Conservation (phyloP, 768 basidiomycete species). For the Mycena rosella region DNA sequence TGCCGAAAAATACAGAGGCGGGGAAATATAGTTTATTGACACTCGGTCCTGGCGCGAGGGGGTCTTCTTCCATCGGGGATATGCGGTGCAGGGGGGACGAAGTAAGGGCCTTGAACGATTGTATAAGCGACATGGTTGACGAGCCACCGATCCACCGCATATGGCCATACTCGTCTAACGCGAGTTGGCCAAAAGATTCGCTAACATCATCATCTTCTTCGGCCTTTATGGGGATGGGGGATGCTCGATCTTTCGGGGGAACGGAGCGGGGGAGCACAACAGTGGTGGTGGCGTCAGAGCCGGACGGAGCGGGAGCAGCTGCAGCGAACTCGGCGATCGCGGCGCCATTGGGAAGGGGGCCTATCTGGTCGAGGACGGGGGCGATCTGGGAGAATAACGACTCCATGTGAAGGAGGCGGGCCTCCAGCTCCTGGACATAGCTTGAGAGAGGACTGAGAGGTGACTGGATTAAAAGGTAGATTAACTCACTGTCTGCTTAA, state of each 20-base stretch:
- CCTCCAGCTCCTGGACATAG: conserved; percentile 93
- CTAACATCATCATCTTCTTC: conserved; percentile 82
- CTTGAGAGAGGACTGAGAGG: conserved; percentile 47
- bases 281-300: conserved; percentile 53
- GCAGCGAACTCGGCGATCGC: conserved; percentile 48
- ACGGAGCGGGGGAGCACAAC: conserved; percentile 53
- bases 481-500: conserved; percentile 86
- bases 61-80: conserved; percentile 89
- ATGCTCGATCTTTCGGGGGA: conserved; percentile 49
- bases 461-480: conserved; percentile 5
- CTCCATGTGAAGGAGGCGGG: conserved; percentile 90
- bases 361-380: conserved; percentile 81
- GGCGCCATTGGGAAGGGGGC: conserved; percentile 63
- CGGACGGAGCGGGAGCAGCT: conserved; percentile 42
- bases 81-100: conserved; percentile 81
- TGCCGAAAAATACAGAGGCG: conserved; percentile 88
- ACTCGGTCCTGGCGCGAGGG: conserved; percentile 81
- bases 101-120: conserved; percentile 85
- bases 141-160: conserved; percentile 95
- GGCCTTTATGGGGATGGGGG: conserved; percentile 63
- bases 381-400: conserved; percentile 86
- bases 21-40: conserved; percentile 92
- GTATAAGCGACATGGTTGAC: conserved; percentile 92
- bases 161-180: conserved; percentile 90
- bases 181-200: conserved; percentile 89